Evolutionary conservation across 805 yeast genomes (phyloP), one percentile per base, ranked within the genome.

Genomic region (Candida adriatica): DNA sequence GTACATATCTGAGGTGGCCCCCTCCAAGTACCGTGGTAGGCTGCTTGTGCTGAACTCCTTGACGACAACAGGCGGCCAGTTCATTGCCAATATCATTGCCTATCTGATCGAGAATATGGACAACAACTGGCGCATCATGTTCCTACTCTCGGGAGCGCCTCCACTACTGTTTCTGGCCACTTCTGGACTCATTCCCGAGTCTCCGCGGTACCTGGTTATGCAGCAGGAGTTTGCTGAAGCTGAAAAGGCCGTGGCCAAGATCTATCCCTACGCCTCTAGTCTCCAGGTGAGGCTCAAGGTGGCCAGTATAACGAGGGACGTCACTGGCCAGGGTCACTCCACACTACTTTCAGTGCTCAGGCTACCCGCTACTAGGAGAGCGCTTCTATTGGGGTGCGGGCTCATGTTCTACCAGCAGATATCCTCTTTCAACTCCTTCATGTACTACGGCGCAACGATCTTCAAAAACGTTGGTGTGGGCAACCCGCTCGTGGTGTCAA

Each of bases 361-460:
- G n/a, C 27, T 46, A 4, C 33, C 39, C 25, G 58, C 45, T 35
- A 69, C 62, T 14, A 53, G 46, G 24, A 51, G 64, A 30, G 70
- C 70, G 0, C 41, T 65, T 6, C 39, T 66, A 27, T 69, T 75
- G 8, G 63, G 76, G 4, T 66, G 73, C 42, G 68, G 68, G 13
- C 51, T 75, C 26, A 60, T 73, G 64, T 61, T 71, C 39, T 64
- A 71, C 41, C 81, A 75, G 48, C 81, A 75, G 51, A 59, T 67
- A 30, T 64, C 74, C n/a, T 81, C 81, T 33, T 68, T 73, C 49
- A 74, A 74, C 55, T 73, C 76, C 24, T 73, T 75, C 46, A 72
- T 75, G 68, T 75, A 73, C 53, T 75, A 74, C 45, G 71, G 77
- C 6, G 70, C 79, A 8, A 62, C 76, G 10, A 65, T 75, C 27